A percentile compares a stretch with the other conserved stretches of the same genome.
Evolutionary conservation across 1,284 basidiomycete genomes (phyloP).

Genomic region (Boletellus deceptivus): DNA sequence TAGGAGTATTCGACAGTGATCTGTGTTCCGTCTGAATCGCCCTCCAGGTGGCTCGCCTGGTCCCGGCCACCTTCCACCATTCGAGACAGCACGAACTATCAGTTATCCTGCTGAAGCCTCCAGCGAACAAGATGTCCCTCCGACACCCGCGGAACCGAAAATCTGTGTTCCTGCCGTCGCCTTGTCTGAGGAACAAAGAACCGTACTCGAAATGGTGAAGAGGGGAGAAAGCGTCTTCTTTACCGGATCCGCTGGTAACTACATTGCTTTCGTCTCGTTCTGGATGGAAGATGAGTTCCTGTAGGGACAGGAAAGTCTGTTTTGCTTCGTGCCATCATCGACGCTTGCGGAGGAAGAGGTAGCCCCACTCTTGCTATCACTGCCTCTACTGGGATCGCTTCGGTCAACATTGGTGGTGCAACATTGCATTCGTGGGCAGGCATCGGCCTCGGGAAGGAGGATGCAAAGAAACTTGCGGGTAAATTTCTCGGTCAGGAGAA

Average conservation of each 20-base stretch:
- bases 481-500: constrained; percentile 63
- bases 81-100: not conserved
- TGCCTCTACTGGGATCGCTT: constrained; percentile 91
- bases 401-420: constrained; percentile 90
- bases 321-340: constrained; percentile 87
- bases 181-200: constrained; percentile 53
- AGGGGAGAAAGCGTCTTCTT: constrained; percentile 70
- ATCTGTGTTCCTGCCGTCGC: constrained; percentile 5
- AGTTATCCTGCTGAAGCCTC: not conserved
- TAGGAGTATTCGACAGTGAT: not conserved
- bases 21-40: constrained; percentile 1
- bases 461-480: constrained; percentile 57
- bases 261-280: not conserved
- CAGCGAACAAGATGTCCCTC: not conserved
- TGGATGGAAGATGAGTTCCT: constrained; percentile 9
- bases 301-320: constrained; percentile 94
- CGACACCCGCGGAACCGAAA: not conserved
- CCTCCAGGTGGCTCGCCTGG: constrained; percentile 8
- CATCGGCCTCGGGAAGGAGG: constrained; percentile 80
- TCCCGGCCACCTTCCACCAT: not conserved
- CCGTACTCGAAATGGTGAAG: constrained; percentile 49
- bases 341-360: constrained; percentile 50
- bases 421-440: constrained; percentile 94
- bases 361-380: constrained; percentile 85
- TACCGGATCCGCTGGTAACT: constrained; percentile 76